A percentile compares a stretch with the other conserved stretches of the same genome.
phyloP scores from a whole-genome alignment of 177 flowering plant species.

The Telopea speciosissima region DNA sequence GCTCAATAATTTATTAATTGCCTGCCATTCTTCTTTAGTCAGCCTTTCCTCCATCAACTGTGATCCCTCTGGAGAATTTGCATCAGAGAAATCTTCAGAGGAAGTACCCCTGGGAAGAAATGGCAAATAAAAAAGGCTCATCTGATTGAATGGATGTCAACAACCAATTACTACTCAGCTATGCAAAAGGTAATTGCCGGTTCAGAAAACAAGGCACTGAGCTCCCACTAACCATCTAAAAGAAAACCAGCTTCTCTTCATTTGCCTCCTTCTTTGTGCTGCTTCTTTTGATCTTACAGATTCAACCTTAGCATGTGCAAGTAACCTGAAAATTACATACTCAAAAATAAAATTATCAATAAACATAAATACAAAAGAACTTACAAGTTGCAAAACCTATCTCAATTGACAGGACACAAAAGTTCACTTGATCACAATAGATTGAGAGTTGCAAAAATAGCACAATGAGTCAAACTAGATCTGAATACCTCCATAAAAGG shows the following conservation, averaged over 20 bases:
- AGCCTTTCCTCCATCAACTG: slow-evolving; percentile 46
- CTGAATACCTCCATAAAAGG: slow-evolving; percentile 83
- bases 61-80: slow-evolving; percentile 38
- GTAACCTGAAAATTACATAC: slow-evolving; percentile 52
- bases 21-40: slow-evolving; percentile 96
- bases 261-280: slow-evolving; percentile 52
- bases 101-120: slow-evolving; percentile 43
- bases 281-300: slow-evolving; percentile 84
- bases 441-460: not conserved
- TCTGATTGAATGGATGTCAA: not conserved
- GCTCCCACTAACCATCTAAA: slow-evolving; percentile 58
- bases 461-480: not conserved
- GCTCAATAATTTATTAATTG: slow-evolving; percentile 79
- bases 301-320: slow-evolving; percentile 98
- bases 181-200: not conserved
- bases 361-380: no score
- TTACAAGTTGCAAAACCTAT: no score
- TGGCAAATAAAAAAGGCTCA: slow-evolving; percentile 1
- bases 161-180: no score
- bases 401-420: not conserved
- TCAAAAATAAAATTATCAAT: slow-evolving; percentile 8
- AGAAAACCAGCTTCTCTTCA: slow-evolving; percentile 83
- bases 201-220: slow-evolving; percentile 4
- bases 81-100: slow-evolving; percentile 36
- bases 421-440: not conserved